Base-by-base conservation (phyloP, 2,329 filamentous ascomycete species). In the Annulohypoxylon truncatum region DNA sequence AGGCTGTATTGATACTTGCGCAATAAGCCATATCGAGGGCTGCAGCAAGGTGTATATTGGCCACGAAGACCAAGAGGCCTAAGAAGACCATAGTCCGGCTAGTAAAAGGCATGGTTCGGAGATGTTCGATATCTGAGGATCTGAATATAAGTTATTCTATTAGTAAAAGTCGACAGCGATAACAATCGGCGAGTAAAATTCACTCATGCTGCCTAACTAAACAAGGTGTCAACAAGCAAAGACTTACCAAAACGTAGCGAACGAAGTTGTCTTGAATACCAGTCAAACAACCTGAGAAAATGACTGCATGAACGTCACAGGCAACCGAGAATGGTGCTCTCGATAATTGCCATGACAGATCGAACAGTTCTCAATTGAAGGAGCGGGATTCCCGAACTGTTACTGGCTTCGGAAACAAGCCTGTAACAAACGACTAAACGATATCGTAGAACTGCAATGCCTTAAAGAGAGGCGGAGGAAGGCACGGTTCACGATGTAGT, bases 1-100 rank as follows among this genome's bases (percentile, higher is more conserved):
- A 73, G 13, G 77, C 82, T 1, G 83, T 85, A 69, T 85, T 85
- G 51, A 82, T 69, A 33, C 68, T 80, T 35, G 84, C 80, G 71
- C 84, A 86, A 67, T 83, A 85, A 12, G 74, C 74, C 57, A 82
- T 77, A 12, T 71, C 68, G 28, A 80, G 66, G 1, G 78, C 76
- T 12, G 73, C 76, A 9, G 57, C 68, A 42, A 51, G 48, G 15
- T 70, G 68, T 51, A 73, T 35, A 18, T 67, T 66, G 40, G 47
- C 61, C 33, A 74, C 38, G 18, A 75, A 42, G 52, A 70, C 65
- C 28, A 73, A n/a, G 6, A 68, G 55, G 64, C 68, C 71, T 68
- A 68, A 31, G 9, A 73, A 67, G 33, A 71, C 69, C 58, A 68
- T 33, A 13, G 62, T 55, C 64, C 55, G 68, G 50, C 52, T 64